A percentile compares a stretch with the other conserved stretches of the same genome.
These are phyloP conservation scores for Allomyces macrogynus DNA, from an alignment of 192 early-diverging fungal species.

Conservation along the genomic window DNA sequence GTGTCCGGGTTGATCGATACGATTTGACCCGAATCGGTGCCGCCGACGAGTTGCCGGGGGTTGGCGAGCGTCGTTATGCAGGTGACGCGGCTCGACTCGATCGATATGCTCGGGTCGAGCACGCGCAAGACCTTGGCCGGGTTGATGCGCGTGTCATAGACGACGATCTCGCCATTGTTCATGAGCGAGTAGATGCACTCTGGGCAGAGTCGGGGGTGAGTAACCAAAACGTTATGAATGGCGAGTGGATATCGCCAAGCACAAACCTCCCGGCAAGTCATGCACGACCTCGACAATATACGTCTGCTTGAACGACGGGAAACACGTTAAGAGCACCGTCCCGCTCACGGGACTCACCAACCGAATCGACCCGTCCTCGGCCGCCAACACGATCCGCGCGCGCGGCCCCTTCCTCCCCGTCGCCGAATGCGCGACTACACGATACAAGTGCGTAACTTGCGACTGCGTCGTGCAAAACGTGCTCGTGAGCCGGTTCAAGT, in stretches of 20 bases:
- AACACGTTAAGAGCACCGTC: background rate
- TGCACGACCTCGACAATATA: background rate
- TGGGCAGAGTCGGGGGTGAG: too few relatives aligned
- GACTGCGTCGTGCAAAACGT: background rate
- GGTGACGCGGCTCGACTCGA: background rate
- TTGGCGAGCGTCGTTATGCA: background rate
- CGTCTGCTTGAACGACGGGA: background rate
- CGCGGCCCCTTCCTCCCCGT: background rate
- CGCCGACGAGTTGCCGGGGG: background rate
- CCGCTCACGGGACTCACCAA: background rate
- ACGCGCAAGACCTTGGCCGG: background rate
- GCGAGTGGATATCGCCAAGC: too few relatives aligned
- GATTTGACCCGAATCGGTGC: background rate
- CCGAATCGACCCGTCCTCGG: background rate
- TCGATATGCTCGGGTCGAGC: too few relatives aligned
- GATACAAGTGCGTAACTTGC: background rate
- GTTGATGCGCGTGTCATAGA: background rate
- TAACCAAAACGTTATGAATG: too few relatives aligned
- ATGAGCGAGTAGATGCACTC: background rate
- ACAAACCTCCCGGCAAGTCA: background rate
- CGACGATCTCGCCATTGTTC: background rate
- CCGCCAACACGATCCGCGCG: background rate
- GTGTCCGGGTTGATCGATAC: background rate
- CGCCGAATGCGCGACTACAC: background rate
- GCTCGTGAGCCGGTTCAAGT: background rate